phyloP scores from a whole-genome alignment of 768 basidiomycete genomes.

The Termitomyces sp. region DNA sequence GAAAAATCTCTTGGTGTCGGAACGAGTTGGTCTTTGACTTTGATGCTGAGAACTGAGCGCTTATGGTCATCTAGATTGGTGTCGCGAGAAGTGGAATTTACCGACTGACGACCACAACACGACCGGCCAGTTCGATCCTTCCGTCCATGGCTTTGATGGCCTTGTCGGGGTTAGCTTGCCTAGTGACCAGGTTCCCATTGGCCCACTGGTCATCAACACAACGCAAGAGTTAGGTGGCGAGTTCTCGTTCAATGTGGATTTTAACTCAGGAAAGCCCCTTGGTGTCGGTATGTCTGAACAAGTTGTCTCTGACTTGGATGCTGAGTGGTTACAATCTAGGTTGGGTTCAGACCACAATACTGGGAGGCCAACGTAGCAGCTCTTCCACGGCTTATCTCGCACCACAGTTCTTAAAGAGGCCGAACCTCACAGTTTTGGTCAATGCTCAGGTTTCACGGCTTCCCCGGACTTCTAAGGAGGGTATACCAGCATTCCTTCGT shows the following conservation, averaged over 20 bases:
- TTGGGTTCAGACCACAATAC: conserved; percentile 9
- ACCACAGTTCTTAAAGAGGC: conserved; percentile 1
- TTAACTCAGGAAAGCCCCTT: conserved; percentile 2
- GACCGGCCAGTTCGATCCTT: too few relatives aligned
- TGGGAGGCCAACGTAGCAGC: conserved; percentile 11
- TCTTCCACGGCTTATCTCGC: conserved; percentile 17
- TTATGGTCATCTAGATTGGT: too few relatives aligned
- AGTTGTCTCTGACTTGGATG: neutral
- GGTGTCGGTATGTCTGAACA: conserved; percentile 1
- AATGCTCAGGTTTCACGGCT: conserved; percentile 16
- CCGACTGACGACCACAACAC: too few relatives aligned
- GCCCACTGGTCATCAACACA: conserved; percentile 3
- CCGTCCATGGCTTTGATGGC: conserved; percentile 23
- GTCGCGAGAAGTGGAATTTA: too few relatives aligned
- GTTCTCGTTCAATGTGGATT: conserved; percentile 2
- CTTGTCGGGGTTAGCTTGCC: conserved; percentile 19
- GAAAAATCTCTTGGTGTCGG: too few relatives aligned
- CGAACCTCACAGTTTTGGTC: conserved; percentile 13
- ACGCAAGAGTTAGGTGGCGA: conserved; percentile 2
- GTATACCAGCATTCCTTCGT: neutral
- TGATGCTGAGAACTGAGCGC: too few relatives aligned
- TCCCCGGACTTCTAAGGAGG: conserved; percentile 1
- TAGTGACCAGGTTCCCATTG: conserved; percentile 6
- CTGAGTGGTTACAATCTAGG: neutral
- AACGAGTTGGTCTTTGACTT: too few relatives aligned